Conservation (phyloP, 2,329 filamentous ascomycete species). For the Arthrinium phaeospermum region DNA sequence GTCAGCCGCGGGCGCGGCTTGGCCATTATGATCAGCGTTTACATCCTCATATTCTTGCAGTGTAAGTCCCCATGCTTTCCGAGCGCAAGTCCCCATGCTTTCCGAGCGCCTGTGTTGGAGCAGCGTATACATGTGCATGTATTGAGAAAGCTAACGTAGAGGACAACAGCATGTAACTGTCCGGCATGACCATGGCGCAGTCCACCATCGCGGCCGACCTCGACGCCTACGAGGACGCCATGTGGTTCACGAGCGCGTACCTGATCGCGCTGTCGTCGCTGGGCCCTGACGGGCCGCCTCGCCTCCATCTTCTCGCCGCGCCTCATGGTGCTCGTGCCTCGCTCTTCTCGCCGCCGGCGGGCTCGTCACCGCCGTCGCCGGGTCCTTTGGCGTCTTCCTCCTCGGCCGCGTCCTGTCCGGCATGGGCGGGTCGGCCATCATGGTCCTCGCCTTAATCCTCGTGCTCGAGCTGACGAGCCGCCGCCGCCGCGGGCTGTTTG, state of each 20-base stretch:
- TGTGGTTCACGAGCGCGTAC: constrained; percentile 84
- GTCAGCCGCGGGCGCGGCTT: constrained; percentile 42
- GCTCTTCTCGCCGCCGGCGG: constrained; percentile 64
- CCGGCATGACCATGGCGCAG: constrained; percentile 81
- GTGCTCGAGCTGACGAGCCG: constrained; percentile 75
- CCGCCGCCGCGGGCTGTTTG: constrained; percentile 71
- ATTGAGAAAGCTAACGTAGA: neutral
- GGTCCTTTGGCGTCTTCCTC: constrained; percentile 67
- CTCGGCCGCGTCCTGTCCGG: constrained; percentile 72
- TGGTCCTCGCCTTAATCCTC: constrained; percentile 76
- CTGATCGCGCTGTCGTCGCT: constrained; percentile 67
- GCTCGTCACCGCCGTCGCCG: constrained; percentile 67
- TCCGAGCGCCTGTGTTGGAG: neutral
- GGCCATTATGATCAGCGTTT: constrained; percentile 59
- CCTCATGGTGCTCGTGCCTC: constrained; percentile 68
- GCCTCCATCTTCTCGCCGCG: constrained; percentile 76
- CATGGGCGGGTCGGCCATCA: constrained; percentile 71
- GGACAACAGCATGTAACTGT: constrained; percentile 67
- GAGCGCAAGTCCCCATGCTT: neutral
- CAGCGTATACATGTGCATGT: neutral
- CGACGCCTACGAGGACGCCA: constrained; percentile 72
- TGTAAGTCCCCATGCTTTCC: constrained; percentile 40
- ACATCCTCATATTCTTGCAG: constrained; percentile 65
- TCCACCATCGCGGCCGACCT: constrained; percentile 77
- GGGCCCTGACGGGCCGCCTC: constrained; percentile 74